Percentiles rank a stretch among this genome's conserved stretches.
Conservation (phyloP, 495 filamentous ascomycete genomes). For the Glonium stellatum region DNA sequence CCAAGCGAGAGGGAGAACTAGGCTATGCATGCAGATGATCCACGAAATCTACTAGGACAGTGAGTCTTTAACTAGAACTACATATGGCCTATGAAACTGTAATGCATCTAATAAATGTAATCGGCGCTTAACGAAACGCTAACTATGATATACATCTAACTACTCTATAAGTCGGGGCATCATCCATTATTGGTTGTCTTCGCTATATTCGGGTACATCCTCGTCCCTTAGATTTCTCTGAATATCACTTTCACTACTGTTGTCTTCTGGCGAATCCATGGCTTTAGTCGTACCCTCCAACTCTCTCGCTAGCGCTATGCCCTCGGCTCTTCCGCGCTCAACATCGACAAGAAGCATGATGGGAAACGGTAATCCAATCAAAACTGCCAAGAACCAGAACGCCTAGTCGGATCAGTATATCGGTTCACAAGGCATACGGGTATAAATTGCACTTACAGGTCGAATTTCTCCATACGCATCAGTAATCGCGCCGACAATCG, state of each 20-base stretch:
- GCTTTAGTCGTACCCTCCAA: slow-evolving; percentile 41
- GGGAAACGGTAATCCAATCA: slow-evolving; percentile 76
- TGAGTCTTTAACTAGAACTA: no score
- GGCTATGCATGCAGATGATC: no score
- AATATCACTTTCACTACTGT: background rate
- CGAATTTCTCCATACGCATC: slow-evolving; percentile 84
- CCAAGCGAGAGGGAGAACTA: no score
- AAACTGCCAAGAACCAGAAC: slow-evolving; percentile 81
- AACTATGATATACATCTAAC: no score
- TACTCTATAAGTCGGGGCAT: no score
- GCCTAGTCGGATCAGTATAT: slow-evolving; percentile 39
- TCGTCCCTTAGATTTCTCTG: background rate
- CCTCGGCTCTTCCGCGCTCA: slow-evolving; percentile 79
- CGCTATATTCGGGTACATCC: background rate
- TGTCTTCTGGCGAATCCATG: background rate
- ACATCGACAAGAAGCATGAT: slow-evolving; percentile 82
- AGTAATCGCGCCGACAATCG: slow-evolving; percentile 87
- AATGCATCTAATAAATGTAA: no score
- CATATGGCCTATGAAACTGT: no score
- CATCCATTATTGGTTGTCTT: background rate
- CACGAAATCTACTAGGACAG: no score
- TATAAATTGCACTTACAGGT: slow-evolving; percentile 39
- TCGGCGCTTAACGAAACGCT: no score
- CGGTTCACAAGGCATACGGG: background rate
- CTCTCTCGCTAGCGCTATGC: slow-evolving; percentile 58